Evolutionary conservation across 1,139 yeast genomes (phyloP).

Genomic region (Hanseniaspora sp.): DNA sequence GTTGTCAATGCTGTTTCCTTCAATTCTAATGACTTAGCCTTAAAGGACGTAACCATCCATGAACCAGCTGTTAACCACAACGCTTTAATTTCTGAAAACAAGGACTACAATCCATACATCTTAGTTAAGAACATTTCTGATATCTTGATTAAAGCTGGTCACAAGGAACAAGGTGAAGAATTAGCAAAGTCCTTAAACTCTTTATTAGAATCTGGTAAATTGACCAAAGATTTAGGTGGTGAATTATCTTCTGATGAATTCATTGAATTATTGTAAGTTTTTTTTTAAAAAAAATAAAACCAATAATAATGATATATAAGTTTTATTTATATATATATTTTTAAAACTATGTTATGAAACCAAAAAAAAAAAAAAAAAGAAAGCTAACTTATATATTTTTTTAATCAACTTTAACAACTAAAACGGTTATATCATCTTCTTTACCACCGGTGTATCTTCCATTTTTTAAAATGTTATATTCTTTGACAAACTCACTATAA

Average conservation of each 20-base stretch:
- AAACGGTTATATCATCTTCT: constrained; percentile 85
- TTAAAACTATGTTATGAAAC: background rate
- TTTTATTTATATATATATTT: background rate
- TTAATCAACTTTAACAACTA: constrained; percentile 50
- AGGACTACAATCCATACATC: constrained; percentile 85
- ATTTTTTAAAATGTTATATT: constrained; percentile 56
- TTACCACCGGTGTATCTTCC: constrained; percentile 79
- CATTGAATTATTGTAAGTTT: constrained; percentile 44
- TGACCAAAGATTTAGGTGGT: constrained; percentile 87
- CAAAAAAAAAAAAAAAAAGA: background rate
- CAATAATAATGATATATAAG: background rate
- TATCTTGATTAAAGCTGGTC: constrained; percentile 13
- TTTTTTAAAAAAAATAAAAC: background rate
- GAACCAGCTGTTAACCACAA: constrained; percentile 99
- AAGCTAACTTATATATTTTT: background rate
- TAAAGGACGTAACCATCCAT: constrained; percentile 27
- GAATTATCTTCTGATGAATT: constrained; percentile 79
- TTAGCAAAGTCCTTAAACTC: constrained; percentile 8
- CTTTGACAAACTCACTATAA: constrained; percentile 83
- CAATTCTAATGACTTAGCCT: constrained; percentile 95
- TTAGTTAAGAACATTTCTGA: constrained; percentile 14
- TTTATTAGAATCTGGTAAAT: constrained; percentile 39
- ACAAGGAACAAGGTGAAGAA: constrained; percentile 15
- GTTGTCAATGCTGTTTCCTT: constrained; percentile 96
- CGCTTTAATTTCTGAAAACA: constrained; percentile 85